Evolutionary conservation across 2,329 filamentous ascomycete genomes (phyloP).

Genomic region (Proliferodiscus dingleyae): DNA sequence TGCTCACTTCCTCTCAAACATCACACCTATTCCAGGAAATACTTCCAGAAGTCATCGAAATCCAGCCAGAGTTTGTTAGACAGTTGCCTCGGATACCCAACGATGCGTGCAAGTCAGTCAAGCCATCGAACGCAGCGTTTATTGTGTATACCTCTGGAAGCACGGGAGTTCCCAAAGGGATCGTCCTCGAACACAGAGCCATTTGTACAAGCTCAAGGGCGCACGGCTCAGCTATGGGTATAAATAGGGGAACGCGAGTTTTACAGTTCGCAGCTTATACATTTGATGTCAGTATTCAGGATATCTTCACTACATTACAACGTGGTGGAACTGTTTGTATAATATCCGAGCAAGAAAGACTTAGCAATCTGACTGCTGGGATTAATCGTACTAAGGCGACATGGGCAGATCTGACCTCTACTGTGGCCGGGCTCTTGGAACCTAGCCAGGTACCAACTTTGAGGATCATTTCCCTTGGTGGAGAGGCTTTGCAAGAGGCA

Average conservation of each 20-base stretch:
- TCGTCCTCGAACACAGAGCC: conserved; percentile 20
- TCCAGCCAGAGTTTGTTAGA: no score
- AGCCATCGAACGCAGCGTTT: conserved; percentile 17
- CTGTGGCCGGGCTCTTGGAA: conserved; percentile 20
- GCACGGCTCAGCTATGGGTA: neutral
- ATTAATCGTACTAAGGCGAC: conserved; percentile 22
- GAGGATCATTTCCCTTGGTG: neutral
- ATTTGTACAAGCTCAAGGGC: neutral
- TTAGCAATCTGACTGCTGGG: conserved; percentile 33
- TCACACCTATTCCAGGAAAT: no score
- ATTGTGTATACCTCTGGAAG: conserved; percentile 27
- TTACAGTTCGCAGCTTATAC: conserved; percentile 8
- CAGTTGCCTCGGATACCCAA: no score
- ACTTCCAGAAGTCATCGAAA: no score
- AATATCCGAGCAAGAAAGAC: conserved; percentile 34
- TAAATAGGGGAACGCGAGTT: conserved; percentile 1
- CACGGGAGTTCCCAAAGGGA: conserved; percentile 38
- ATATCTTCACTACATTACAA: conserved; percentile 28
- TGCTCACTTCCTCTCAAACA: no score
- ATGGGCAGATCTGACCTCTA: conserved; percentile 22
- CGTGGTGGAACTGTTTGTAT: conserved; percentile 36
- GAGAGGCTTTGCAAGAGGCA: neutral
- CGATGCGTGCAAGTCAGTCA: neutral
- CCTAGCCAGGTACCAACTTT: conserved; percentile 2
- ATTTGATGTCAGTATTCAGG: conserved; percentile 35